Conservation (phyloP, 192 early-diverging fungal genomes). For the Coemansia sp. region DNA sequence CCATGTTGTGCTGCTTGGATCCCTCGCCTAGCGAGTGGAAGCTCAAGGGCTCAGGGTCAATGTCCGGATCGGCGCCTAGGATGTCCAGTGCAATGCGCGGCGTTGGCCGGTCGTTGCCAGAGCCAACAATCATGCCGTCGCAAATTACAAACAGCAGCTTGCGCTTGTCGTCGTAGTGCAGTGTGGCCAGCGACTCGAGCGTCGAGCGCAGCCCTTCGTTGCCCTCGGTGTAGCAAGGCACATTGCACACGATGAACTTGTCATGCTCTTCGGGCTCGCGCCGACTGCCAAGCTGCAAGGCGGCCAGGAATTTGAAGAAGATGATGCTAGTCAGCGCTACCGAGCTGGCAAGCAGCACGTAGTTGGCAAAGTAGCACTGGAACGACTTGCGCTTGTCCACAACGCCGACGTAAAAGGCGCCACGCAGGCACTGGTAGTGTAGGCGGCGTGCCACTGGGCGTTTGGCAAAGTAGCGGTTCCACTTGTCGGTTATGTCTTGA, state of each 20-base stretch:
- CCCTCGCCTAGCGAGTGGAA: slow-evolving; percentile 92
- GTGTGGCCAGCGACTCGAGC: slow-evolving; percentile 87
- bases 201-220: slow-evolving; percentile 93
- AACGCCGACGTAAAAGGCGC: slow-evolving; percentile 84
- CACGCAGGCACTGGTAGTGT: slow-evolving; percentile 82
- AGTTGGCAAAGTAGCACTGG: slow-evolving; percentile 80
- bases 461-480: slow-evolving; percentile 61
- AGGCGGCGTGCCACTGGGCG: slow-evolving; percentile 64
- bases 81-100: slow-evolving; percentile 97
- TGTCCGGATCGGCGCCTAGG: slow-evolving; percentile 83
- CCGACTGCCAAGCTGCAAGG: slow-evolving; percentile 81
- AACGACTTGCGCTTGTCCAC: slow-evolving; percentile 84
- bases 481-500: slow-evolving; percentile 65
- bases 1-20: slow-evolving; percentile 92
- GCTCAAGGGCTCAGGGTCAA: slow-evolving; percentile 82
- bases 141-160: slow-evolving; percentile 95
- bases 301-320: slow-evolving; percentile 94
- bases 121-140: slow-evolving; percentile 97
- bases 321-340: slow-evolving; percentile 84
- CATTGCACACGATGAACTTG: slow-evolving; percentile 93
- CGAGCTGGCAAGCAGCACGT: slow-evolving; percentile 83
- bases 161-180: slow-evolving; percentile 97
- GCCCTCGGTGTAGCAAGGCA: slow-evolving; percentile 98
- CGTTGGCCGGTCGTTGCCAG: slow-evolving; percentile 95
- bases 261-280: slow-evolving; percentile 81